These are phyloP conservation scores for Beauveria sp. DNA, from an alignment of 2,329 filamentous ascomycete genomes.

Conservation along the genomic window DNA sequence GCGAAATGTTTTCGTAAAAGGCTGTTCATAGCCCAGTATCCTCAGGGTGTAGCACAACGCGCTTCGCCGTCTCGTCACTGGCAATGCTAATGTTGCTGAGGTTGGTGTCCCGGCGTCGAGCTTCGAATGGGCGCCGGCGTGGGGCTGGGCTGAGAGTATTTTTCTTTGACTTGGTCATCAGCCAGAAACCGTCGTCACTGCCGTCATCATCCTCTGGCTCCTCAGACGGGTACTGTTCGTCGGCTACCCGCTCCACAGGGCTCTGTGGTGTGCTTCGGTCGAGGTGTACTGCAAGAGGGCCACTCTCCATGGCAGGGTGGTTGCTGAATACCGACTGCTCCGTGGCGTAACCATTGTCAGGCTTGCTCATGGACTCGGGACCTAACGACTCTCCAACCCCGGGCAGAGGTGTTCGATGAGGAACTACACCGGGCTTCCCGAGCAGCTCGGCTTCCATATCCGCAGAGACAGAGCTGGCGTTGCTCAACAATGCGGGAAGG, in stretches of 20 bases:
- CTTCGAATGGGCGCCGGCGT: conserved; percentile 23
- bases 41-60: conserved; percentile 34
- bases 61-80: conserved; percentile 58
- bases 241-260: conserved; percentile 6
- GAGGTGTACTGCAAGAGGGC: conserved; percentile 23
- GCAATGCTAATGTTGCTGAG: conserved; percentile 53
- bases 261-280: conserved; percentile 13
- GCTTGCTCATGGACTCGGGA: conserved; percentile 43
- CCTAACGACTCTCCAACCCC: conserved; percentile 48
- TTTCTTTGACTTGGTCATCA: conserved; percentile 47
- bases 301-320: conserved; percentile 25
- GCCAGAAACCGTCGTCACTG: conserved; percentile 46
- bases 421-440: conserved; percentile 38
- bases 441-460: conserved; percentile 56
- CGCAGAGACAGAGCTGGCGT: conserved; percentile 56
- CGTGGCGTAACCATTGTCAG: conserved; percentile 37
- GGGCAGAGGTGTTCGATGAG: conserved; percentile 34
- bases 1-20: not conserved
- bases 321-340: conserved; percentile 33
- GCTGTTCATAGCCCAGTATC: conserved; percentile 12
- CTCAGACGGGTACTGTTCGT: conserved; percentile 13
- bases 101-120: conserved; percentile 49
- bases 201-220: conserved; percentile 42
- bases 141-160: conserved; percentile 23
- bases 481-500: conserved; percentile 54